Evolutionary conservation across 345 rosid genomes (phyloP).

Genomic region (Citropsis articulata): DNA sequence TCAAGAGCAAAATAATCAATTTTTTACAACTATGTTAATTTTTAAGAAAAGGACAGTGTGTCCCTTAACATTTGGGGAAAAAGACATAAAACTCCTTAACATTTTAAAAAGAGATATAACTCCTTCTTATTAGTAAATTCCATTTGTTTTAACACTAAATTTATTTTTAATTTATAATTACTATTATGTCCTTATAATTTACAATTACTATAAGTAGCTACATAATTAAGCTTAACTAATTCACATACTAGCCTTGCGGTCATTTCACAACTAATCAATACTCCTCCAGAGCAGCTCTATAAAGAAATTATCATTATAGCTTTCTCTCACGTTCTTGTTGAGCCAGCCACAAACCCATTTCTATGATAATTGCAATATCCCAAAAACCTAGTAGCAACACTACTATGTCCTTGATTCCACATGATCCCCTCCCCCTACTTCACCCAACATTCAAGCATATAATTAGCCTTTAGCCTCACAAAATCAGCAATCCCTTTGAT

Average conservation of each 20-base stretch:
- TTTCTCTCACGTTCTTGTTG: slow-evolving; percentile 59
- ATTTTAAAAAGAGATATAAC: too few relatives aligned
- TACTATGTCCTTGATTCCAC: slow-evolving; percentile 63
- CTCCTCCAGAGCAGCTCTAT: slow-evolving; percentile 52
- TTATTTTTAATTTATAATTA: too few relatives aligned
- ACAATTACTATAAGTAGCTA: too few relatives aligned
- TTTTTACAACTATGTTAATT: too few relatives aligned
- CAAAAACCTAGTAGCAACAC: slow-evolving; percentile 54
- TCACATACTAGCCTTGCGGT: slow-evolving; percentile 57
- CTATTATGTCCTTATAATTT: too few relatives aligned
- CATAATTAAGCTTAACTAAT: background rate
- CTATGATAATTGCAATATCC: slow-evolving; percentile 47
- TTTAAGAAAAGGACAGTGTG: too few relatives aligned
- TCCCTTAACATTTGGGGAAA: too few relatives aligned
- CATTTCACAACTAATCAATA: slow-evolving; percentile 61
- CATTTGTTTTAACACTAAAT: too few relatives aligned
- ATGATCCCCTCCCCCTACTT: slow-evolving; percentile 44
- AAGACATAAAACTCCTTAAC: too few relatives aligned
- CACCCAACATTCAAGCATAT: slow-evolving; percentile 35
- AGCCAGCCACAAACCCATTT: slow-evolving; percentile 59
- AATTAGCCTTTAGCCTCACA: slow-evolving; percentile 22
- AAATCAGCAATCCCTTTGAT: slow-evolving; percentile 14
- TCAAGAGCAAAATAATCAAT: too few relatives aligned
- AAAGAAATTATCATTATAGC: slow-evolving; percentile 38
- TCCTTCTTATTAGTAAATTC: too few relatives aligned